Conservation (phyloP, 1,284 basidiomycete species). For the Fomitopsis palustris region DNA sequence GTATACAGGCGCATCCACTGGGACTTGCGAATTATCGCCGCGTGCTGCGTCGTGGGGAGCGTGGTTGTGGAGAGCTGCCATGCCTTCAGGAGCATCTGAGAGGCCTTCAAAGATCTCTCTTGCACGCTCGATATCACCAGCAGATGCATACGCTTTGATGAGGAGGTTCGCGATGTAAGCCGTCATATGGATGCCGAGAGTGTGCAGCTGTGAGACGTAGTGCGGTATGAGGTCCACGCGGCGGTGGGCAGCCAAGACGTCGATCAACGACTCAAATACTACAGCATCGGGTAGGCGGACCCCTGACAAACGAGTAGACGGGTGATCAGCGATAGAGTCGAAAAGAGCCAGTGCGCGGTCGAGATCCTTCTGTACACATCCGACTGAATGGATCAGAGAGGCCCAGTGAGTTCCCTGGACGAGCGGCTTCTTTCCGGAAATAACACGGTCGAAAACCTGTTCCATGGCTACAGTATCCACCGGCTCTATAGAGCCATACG, state of each 20-base stretch:
- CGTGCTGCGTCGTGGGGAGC: constrained; percentile 52
- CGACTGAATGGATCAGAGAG: constrained; percentile 88
- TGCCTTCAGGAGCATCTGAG: constrained; percentile 80
- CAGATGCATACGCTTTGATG: constrained; percentile 84
- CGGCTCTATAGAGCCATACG: constrained; percentile 86
- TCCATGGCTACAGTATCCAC: constrained; percentile 79
- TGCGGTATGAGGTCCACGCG: constrained; percentile 76
- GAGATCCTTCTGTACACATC: constrained; percentile 78
- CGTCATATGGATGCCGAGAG: constrained; percentile 78
- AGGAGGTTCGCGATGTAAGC: constrained; percentile 95
- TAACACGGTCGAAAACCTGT: constrained; percentile 63
- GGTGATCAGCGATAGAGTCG: constrained; percentile 63
- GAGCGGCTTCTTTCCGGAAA: constrained; percentile 44
- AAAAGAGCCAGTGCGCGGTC: constrained; percentile 78
- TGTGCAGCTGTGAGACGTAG: constrained; percentile 65
- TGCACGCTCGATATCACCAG: constrained; percentile 68
- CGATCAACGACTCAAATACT: constrained; percentile 89
- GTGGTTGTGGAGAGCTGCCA: constrained; percentile 90
- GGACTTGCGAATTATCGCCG: constrained; percentile 11
- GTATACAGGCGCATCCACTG: constrained; percentile 63
- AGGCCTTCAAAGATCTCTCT: constrained; percentile 84
- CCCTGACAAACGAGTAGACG: constrained; percentile 34
- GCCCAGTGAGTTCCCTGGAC: constrained; percentile 91
- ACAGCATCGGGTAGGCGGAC: constrained; percentile 72
- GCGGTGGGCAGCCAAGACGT: constrained; percentile 79